A percentile compares a stretch with the other conserved stretches of the same genome.
These are phyloP conservation scores for Angophora floribunda DNA, from an alignment of 345 rosid genomes.

Conservation along the genomic window DNA sequence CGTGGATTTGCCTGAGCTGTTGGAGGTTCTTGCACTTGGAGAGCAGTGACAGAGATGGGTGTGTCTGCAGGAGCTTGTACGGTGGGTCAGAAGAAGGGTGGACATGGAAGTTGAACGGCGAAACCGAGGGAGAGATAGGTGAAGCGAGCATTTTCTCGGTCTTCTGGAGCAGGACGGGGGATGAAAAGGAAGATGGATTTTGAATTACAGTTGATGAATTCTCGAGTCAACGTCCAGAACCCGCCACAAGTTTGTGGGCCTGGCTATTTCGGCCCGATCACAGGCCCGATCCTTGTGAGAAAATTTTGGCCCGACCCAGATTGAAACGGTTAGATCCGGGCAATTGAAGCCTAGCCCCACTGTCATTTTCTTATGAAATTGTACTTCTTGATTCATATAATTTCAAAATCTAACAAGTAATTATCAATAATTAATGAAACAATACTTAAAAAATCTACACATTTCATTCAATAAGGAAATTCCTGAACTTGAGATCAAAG, in stretches of 20 bases:
- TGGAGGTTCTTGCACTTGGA: constrained; percentile 35
- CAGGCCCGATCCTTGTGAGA: not conserved
- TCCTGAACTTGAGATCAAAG: not conserved
- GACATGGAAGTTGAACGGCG: constrained; percentile 27
- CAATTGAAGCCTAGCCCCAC: not conserved
- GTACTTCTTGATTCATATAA: not conserved
- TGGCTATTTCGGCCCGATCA: not conserved
- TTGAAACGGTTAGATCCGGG: not conserved
- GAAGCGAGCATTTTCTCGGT: constrained; percentile 11
- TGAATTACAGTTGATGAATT: not conserved
- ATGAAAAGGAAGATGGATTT: not conserved
- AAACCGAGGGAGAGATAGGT: not conserved
- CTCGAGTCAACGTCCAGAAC: not conserved
- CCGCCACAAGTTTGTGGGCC: not conserved
- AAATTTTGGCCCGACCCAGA: not conserved
- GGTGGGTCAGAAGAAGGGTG: constrained; percentile 63
- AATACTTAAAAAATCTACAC: not conserved
- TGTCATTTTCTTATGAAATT: not conserved
- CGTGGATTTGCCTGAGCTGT: constrained; percentile 45
- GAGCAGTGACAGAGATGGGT: constrained; percentile 55
- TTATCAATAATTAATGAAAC: not conserved
- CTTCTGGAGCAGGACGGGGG: not conserved
- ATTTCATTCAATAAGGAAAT: not conserved
- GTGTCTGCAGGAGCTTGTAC: constrained; percentile 41
- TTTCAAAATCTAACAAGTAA: not conserved